Percentiles rank a stretch among this genome's conserved stretches.
Evolutionary conservation across 2,329 filamentous ascomycete species (phyloP).

Genomic region (Penicillium sp.): DNA sequence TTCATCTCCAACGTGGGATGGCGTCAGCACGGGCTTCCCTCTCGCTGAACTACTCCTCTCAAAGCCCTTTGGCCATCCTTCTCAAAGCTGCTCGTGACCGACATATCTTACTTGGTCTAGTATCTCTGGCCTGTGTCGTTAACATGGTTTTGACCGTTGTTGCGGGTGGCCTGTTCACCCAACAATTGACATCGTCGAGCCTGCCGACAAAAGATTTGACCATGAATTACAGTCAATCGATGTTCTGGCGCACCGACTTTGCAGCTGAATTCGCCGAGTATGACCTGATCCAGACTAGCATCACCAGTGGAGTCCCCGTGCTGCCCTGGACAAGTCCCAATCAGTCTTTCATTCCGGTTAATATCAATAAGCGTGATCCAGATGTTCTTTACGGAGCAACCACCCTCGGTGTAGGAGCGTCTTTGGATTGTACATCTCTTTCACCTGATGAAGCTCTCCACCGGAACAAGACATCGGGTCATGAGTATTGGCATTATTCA

Average conservation of each 20-base stretch:
- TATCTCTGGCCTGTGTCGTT: slow-evolving; percentile 30
- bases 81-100: slow-evolving; percentile 28
- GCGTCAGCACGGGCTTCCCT: slow-evolving; percentile 25
- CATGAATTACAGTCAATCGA: slow-evolving; percentile 30
- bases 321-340: slow-evolving; percentile 32
- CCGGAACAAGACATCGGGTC: slow-evolving; percentile 9
- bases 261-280: slow-evolving; percentile 34
- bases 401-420: slow-evolving; percentile 28
- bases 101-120: slow-evolving; percentile 25
- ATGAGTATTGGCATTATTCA: slow-evolving; percentile 25
- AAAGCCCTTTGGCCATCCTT: slow-evolving; percentile 30
- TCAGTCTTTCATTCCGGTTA: slow-evolving; percentile 29
- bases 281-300: slow-evolving; percentile 34
- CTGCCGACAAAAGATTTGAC: slow-evolving; percentile 22
- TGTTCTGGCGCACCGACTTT: slow-evolving; percentile 30
- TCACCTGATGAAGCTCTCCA: slow-evolving; percentile 16
- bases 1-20: slow-evolving; percentile 32
- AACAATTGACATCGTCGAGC: slow-evolving; percentile 27
- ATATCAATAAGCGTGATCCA: slow-evolving; percentile 18
- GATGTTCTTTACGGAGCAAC: slow-evolving; percentile 27
- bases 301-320: slow-evolving; percentile 31
- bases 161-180: slow-evolving; percentile 33
- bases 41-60: slow-evolving; percentile 33
- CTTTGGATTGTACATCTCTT: slow-evolving; percentile 24
- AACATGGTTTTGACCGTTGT: slow-evolving; percentile 31